Evolutionary conservation across 2,329 filamentous ascomycete genomes (phyloP).

Genomic region (Metarhizium guizhouense): DNA sequence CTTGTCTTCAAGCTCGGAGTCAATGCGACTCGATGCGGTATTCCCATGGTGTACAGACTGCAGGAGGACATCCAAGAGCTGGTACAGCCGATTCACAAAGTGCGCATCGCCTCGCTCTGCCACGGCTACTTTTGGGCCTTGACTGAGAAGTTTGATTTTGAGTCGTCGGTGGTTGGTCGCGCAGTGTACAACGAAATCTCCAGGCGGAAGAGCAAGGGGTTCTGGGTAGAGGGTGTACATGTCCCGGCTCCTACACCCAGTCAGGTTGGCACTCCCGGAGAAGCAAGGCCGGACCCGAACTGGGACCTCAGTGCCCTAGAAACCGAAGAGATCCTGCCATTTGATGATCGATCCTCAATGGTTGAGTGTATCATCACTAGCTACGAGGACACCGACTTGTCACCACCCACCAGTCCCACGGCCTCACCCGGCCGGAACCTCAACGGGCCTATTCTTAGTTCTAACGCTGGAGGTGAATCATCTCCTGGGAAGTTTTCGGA

Average conservation of each 20-base stretch:
- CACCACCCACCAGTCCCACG: conserved; percentile 61
- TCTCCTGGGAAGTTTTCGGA: conserved; percentile 35
- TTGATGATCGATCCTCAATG: conserved; percentile 62
- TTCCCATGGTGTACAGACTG: conserved; percentile 83
- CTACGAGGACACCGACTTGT: conserved; percentile 54
- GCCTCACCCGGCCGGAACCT: conserved; percentile 59
- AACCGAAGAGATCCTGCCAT: conserved; percentile 59
- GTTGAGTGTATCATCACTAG: conserved; percentile 65
- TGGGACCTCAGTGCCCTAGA: conserved; percentile 47
- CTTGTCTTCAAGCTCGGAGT: conserved; percentile 72
- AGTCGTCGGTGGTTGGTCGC: conserved; percentile 57
- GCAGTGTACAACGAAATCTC: conserved; percentile 69
- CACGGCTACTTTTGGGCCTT: conserved; percentile 84
- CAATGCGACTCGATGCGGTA: conserved; percentile 67
- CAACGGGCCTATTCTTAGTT: conserved; percentile 51
- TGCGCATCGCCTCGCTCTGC: conserved; percentile 74
- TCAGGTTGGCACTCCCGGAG: conserved; percentile 46
- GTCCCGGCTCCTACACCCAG: conserved; percentile 60
- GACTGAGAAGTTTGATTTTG: conserved; percentile 68
- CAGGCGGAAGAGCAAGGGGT: conserved; percentile 60
- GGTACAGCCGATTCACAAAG: conserved; percentile 58
- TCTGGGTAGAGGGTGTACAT: conserved; percentile 71
- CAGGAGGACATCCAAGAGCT: conserved; percentile 73
- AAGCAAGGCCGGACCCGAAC: conserved; percentile 31
- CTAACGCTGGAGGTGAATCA: conserved; percentile 30